Base-by-base conservation (phyloP, 2,329 filamentous ascomycete genomes). In the Aureobasidium namibiae region DNA sequence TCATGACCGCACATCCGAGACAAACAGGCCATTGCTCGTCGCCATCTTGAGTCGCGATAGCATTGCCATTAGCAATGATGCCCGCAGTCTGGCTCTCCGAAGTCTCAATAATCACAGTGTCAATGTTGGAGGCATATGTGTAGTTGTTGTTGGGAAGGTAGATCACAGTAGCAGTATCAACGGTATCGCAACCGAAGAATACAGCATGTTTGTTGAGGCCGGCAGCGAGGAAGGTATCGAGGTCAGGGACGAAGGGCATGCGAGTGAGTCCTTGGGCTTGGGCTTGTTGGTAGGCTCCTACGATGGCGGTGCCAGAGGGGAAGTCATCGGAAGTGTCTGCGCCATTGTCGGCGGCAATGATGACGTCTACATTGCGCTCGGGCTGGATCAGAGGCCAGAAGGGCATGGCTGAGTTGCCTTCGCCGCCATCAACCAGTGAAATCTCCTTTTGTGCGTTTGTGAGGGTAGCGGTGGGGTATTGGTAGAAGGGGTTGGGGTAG, bases 331-430 rank as follows among this genome's bases (percentile, higher is more conserved):
- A 68, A 0, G 81, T 85, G 71, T 88, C 85, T 65, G 82, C 83
- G 5, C 79, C 81, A 56, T 83, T 84, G 73, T 88, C 85, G 67
- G 83, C 77, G 52, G 84, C 83, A 69, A 87, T 79, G 67, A 88
- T 78, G 56, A 87, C 80, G 67, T 86, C 82, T 62, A 87, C 76
- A 60, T 73, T 69, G 59, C 83, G 79, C 7, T 74, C 64, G 52
- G 74, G 72, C 57, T 80, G 77, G 64, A 82, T 71, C 34, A 82
- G 73, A 0, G 80, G 80, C 70, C 75, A 77, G 60, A 82, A 73
- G 0, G 80, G 80, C 61, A 79, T 74, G 68, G 80, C 81, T 64
- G 82, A 78, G 34, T 74, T 69, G 61, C 76, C 74, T 60, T 74
- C 67, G 50, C 79, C 80, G 61, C 80, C 80, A 67, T 82, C 80